Conservation (phyloP, 1,139 yeast genomes). For the Yamadazyma kanchanaburiensis region DNA sequence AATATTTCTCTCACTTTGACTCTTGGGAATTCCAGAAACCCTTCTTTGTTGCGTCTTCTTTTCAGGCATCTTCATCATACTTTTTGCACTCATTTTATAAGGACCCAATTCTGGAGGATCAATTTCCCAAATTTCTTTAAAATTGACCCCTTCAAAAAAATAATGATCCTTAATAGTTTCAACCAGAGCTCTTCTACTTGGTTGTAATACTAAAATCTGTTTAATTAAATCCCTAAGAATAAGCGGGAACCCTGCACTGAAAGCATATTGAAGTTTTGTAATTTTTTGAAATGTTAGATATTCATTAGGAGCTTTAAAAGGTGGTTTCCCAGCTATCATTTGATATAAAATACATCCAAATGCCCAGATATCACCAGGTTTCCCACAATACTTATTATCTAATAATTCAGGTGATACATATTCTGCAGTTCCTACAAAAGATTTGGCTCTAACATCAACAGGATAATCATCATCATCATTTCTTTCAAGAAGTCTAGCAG, state of each 20-base stretch:
- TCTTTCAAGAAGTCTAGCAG: conserved; percentile 60
- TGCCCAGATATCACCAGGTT: conserved; percentile 80
- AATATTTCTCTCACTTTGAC: conserved; percentile 17
- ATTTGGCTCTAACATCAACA: conserved; percentile 52
- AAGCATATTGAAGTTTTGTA: conserved; percentile 60
- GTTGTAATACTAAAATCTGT: conserved; percentile 43
- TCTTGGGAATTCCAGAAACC: too few species aligned
- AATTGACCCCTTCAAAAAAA: conserved; percentile 67
- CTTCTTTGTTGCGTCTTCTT: too few species aligned
- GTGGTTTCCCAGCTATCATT: conserved; percentile 74
- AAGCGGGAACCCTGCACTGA: conserved; percentile 50
- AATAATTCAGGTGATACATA: conserved; percentile 75
- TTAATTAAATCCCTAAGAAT: conserved; percentile 47
- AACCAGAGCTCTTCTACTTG: conserved; percentile 39
- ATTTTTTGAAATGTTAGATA: conserved; percentile 58
- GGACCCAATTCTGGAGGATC: conserved; percentile 80
- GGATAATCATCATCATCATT: conserved; percentile 42
- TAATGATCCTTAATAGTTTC: conserved; percentile 49
- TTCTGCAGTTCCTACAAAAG: conserved; percentile 86
- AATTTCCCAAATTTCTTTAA: conserved; percentile 71
- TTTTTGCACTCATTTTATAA: conserved; percentile 49
- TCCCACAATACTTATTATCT: conserved; percentile 66
- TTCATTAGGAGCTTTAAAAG: conserved; percentile 76
- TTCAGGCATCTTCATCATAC: conserved; percentile 56
- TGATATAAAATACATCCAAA: conserved; percentile 77